phyloP scores from a whole-genome alignment of 768 basidiomycete species.

The Mycena floridula region DNA sequence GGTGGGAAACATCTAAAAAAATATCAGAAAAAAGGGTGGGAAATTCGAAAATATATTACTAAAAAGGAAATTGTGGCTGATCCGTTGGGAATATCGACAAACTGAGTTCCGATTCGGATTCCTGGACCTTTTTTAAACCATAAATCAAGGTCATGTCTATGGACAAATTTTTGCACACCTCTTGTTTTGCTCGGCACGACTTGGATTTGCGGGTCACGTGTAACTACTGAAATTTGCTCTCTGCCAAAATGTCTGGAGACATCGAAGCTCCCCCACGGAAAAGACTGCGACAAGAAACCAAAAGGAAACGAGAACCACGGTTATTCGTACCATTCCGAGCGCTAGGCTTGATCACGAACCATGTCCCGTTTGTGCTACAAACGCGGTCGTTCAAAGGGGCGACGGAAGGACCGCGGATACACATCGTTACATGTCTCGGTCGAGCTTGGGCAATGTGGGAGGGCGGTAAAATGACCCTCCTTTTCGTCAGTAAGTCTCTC shows the following conservation, averaged over 20 bases:
- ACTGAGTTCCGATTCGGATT: no score
- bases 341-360: conserved; percentile 89
- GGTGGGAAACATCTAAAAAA: no score
- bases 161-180: no score
- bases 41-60: no score
- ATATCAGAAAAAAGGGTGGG: no score
- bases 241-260: conserved; percentile 1
- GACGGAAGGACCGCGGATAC: conserved; percentile 75
- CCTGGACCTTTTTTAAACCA: no score
- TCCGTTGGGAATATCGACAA: no score
- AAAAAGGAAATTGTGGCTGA: no score
- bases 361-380: conserved; percentile 85
- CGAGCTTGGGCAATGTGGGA: conserved; percentile 95
- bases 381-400: conserved; percentile 80
- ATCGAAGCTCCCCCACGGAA: conserved; percentile 36
- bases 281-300: conserved; percentile 32
- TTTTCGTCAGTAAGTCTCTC: conserved; percentile 82
- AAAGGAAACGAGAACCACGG: conserved; percentile 29
- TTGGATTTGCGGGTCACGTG: no score
- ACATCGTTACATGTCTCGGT: conserved; percentile 84
- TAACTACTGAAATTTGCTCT: neutral
- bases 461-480: conserved; percentile 83
- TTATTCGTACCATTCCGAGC: conserved; percentile 94
- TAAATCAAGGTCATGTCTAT: no score
- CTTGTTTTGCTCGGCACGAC: no score